These are phyloP conservation scores for Entoloma clypeatum DNA, from an alignment of 1,284 basidiomycete genomes.

Conservation along the genomic window DNA sequence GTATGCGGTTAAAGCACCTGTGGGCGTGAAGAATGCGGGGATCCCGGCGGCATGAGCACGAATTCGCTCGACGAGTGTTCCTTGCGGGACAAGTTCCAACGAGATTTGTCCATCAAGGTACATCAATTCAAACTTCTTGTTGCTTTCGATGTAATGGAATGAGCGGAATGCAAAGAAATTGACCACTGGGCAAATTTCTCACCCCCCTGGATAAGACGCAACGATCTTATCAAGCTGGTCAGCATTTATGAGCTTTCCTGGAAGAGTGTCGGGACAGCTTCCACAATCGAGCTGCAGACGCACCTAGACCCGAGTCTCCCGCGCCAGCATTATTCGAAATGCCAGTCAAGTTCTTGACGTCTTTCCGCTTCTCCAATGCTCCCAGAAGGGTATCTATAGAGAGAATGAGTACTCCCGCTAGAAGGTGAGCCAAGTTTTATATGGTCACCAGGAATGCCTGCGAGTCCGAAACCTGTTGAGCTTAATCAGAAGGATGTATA, in stretches of 20 bases:
- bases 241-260: conserved; percentile 75
- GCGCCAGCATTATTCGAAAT: conserved; percentile 91
- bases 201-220: conserved; percentile 87
- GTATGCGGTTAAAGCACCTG: conserved; percentile 86
- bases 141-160: conserved; percentile 48
- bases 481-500: conserved; percentile 7
- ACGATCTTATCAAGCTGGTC: conserved; percentile 84
- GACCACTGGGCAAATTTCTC: conserved; percentile 20
- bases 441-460: conserved; percentile 67
- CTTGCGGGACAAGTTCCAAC: conserved; percentile 88
- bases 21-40: conserved; percentile 95
- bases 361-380: conserved; percentile 73
- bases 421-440: background rate
- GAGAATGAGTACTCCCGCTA: conserved; percentile 5
- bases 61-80: conserved; percentile 87
- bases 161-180: conserved; percentile 2
- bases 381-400: conserved; percentile 74
- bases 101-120: conserved; percentile 83
- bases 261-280: background rate
- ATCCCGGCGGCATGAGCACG: conserved; percentile 93
- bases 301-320: conserved; percentile 76
- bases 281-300: conserved; percentile 18
- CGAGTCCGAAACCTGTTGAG: conserved; percentile 69
- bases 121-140: conserved; percentile 72
- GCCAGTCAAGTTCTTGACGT: conserved; percentile 72